phyloP scores from a whole-genome alignment of 306 rosid genomes.

The Cucumis cinereus region DNA sequence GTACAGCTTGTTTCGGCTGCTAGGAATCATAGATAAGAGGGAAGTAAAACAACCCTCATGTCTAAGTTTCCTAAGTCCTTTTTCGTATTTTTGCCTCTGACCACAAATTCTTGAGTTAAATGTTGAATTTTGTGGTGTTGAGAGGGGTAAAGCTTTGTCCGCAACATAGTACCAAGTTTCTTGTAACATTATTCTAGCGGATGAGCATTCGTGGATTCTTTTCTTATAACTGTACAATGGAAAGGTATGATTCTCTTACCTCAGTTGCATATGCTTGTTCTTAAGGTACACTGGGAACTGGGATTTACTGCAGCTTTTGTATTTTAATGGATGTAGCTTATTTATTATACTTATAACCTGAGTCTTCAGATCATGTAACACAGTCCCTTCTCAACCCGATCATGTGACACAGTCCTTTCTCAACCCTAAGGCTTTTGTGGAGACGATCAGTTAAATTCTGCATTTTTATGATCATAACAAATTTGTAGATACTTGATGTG shows the following conservation, averaged over 20 bases:
- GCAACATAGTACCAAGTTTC: not conserved
- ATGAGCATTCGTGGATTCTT: not conserved
- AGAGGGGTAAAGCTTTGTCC: not conserved
- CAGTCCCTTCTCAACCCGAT: no score
- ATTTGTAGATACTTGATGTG: not conserved
- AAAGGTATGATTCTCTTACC: constrained; percentile 3
- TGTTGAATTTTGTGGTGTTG: not conserved
- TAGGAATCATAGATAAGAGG: not conserved
- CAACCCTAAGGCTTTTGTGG: not conserved
- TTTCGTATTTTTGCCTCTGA: not conserved
- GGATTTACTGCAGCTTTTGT: not conserved
- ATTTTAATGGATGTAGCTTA: not conserved
- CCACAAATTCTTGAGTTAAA: constrained; percentile 1
- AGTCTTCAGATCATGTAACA: not conserved
- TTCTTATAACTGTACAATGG: not conserved
- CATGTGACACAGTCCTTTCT: not conserved
- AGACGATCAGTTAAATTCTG: not conserved
- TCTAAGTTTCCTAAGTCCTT: not conserved
- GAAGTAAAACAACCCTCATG: not conserved
- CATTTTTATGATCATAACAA: not conserved
- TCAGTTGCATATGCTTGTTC: not conserved
- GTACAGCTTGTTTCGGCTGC: not conserved
- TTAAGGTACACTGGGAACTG: not conserved
- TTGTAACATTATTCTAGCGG: constrained; percentile 2
- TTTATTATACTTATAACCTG: not conserved